Conservation (phyloP, 345 rosid genomes). For the Salix purpurea region DNA sequence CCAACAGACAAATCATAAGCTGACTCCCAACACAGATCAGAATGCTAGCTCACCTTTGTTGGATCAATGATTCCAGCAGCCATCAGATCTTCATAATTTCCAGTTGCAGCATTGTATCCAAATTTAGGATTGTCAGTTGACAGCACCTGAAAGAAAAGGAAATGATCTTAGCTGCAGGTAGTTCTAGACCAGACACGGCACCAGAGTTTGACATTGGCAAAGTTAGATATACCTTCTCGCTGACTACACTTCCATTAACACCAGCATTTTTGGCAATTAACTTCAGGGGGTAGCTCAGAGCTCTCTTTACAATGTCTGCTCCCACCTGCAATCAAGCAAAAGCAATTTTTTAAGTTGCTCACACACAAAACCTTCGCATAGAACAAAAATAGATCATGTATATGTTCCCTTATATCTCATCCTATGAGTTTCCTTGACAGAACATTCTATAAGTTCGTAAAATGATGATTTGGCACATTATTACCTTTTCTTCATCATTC, state of each 20-base stretch:
- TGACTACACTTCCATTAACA: slow-evolving; percentile 91
- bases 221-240: slow-evolving; percentile 52
- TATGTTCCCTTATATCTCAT: not conserved
- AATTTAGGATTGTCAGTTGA: slow-evolving; percentile 55
- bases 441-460: not conserved
- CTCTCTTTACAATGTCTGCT: slow-evolving; percentile 88
- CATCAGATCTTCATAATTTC: slow-evolving; percentile 91
- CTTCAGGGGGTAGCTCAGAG: slow-evolving; percentile 82
- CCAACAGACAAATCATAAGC: no score
- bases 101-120: slow-evolving; percentile 95
- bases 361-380: not conserved
- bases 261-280: slow-evolving; percentile 95
- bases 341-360: not conserved
- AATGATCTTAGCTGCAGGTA: not conserved
- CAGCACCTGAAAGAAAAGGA: slow-evolving; percentile 49
- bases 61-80: slow-evolving; percentile 97
- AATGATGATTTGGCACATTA: not conserved
- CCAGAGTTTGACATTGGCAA: not conserved
- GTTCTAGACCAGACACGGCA: not conserved
- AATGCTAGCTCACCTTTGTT: slow-evolving; percentile 45
- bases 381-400: not conserved
- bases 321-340: slow-evolving; percentile 55
- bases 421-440: not conserved
- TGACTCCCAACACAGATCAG: no score
- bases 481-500: slow-evolving; percentile 89